Evolutionary conservation across 306 rosid genomes (phyloP), one percentile per base, ranked within the genome.

Genomic region (Heteromeles arbutifolia): DNA sequence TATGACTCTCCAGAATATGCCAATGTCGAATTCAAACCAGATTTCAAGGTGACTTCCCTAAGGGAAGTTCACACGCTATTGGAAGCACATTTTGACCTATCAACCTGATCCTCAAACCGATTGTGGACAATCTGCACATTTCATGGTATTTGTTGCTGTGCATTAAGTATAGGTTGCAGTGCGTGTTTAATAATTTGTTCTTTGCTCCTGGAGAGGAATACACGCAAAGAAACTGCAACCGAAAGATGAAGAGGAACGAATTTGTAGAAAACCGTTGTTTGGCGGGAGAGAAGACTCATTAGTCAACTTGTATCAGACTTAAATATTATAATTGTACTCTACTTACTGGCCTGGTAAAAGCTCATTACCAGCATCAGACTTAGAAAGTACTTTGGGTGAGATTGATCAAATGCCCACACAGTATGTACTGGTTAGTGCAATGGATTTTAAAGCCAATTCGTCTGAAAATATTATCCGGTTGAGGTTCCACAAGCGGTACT

Each of bases 31-130:
- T 63, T 77, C 39, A 87, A 86, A 82, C 96, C 98, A 53, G 93
- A 94, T 90, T 90, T 87, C 82, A 95, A 86, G 79, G 98, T 92
- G 74, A 79, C 97, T 67, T 85, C 97, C 52, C 97, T 95, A 4
- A 74, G 58, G 14, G 91, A 95, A 79, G 88, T 95, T 74, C 78
- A 34, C 73, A 76, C 89, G 0, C 24, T 92, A 74, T 76, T 95
- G 85, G 86, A 95, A 78, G 82, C 44, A 78, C 68, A 89, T 77
- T 95, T 95, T 77, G 91, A 89, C 66, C 70, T 95, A 80, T 82
- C 69, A 43, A 89, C 93, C n/a, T 93, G 87, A 93, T 74, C 72
- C 62, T 61, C 22, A 59, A 70, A 73, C 39, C 45, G 4, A 18
- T 76, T 73, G 48, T 61, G 19, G n/a, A 67, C 15, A n/a, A n/a